These are phyloP conservation scores for Neocucurbitaria cava DNA, from an alignment of 2,329 filamentous ascomycete genomes.

Conservation along the genomic window DNA sequence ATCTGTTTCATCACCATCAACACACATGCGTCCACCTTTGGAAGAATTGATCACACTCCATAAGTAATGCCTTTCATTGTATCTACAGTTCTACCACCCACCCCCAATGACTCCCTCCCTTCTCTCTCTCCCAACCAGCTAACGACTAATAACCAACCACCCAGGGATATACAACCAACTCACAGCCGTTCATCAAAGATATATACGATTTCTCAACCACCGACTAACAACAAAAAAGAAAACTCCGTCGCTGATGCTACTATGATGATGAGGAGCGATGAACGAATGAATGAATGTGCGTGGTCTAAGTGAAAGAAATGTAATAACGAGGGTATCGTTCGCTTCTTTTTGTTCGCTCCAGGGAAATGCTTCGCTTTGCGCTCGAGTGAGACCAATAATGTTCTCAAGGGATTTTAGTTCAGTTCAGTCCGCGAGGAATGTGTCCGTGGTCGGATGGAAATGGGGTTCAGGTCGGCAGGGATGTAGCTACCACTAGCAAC, in stretches of 20 bases:
- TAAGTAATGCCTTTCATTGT: too few relatives aligned
- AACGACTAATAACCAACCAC: too few relatives aligned
- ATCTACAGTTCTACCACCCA: too few relatives aligned
- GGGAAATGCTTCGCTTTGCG: too few relatives aligned
- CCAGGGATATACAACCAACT: neutral
- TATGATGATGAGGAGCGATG: neutral
- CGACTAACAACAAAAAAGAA: constrained; percentile 4
- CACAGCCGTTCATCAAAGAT: neutral
- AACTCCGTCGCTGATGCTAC: constrained; percentile 39
- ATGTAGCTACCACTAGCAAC: too few relatives aligned
- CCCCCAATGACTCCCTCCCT: too few relatives aligned
- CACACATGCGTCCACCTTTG: too few relatives aligned
- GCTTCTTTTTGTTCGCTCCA: neutral
- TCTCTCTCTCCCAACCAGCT: neutral
- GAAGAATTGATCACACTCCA: too few relatives aligned
- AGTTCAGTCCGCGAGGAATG: neutral
- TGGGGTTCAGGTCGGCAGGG: too few relatives aligned
- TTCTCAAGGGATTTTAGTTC: neutral
- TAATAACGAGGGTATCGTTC: constrained; percentile 14
- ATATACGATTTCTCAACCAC: neutral
- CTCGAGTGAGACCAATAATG: neutral
- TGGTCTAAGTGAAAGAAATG: too few relatives aligned
- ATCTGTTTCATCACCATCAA: too few relatives aligned
- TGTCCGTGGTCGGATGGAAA: too few relatives aligned
- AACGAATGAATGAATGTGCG: neutral